Conservation (phyloP, 345 rosid species). For the Boechera divaricarpa region DNA sequence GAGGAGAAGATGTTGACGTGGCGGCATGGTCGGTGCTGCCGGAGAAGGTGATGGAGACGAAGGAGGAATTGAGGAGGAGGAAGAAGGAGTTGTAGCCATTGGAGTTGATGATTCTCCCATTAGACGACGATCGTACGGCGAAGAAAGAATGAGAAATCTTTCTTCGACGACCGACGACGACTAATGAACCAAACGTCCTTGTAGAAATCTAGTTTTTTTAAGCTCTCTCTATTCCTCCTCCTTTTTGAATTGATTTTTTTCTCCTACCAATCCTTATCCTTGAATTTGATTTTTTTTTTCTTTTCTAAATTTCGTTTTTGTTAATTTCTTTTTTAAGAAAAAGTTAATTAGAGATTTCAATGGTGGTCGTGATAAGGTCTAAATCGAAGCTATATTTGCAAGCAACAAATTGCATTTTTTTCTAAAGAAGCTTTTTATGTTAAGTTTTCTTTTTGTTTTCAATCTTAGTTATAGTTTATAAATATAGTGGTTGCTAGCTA, state of each 20-base stretch:
- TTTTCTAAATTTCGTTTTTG: slow-evolving; percentile 30
- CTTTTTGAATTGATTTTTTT: slow-evolving; percentile 4
- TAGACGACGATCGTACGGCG: slow-evolving; percentile 36
- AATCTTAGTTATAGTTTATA: no score
- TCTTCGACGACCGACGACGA: slow-evolving; percentile 38
- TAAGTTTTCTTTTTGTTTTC: no score
- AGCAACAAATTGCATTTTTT: not conserved
- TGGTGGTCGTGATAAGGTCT: slow-evolving; percentile 11
- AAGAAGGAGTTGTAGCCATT: slow-evolving; percentile 21
- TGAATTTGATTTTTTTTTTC: not conserved
- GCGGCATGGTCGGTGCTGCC: not conserved
- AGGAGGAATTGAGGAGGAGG: slow-evolving; percentile 28
- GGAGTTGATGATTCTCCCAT: slow-evolving; percentile 10
- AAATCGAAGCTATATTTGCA: slow-evolving; percentile 24
- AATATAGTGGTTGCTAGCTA: no score
- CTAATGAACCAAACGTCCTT: slow-evolving; percentile 23
- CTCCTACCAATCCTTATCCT: slow-evolving; percentile 11
- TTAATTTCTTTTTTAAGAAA: slow-evolving; percentile 29
- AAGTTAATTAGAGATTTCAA: not conserved
- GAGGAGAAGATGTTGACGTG: slow-evolving; percentile 45
- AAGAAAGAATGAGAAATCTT: slow-evolving; percentile 32
- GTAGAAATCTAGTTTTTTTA: not conserved
- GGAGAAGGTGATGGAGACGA: slow-evolving; percentile 10
- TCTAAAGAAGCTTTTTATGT: no score
- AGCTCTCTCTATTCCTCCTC: slow-evolving; percentile 26